These are phyloP conservation scores for Fomitopsis pinicola DNA, from an alignment of 1,284 basidiomycete genomes.

Conservation along the genomic window DNA sequence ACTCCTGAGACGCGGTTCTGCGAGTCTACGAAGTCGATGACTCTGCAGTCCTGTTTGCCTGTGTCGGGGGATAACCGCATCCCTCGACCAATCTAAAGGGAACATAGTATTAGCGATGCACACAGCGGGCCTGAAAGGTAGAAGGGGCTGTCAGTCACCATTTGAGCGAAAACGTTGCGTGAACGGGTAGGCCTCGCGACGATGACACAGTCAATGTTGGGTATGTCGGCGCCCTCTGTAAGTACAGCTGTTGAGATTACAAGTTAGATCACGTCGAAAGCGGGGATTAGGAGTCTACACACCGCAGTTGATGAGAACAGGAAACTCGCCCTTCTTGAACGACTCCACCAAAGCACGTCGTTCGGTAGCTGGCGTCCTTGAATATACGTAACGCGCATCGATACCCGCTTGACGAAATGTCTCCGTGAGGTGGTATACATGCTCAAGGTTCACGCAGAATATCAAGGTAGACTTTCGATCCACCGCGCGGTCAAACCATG, in stretches of 20 bases:
- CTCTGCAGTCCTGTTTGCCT: constrained; percentile 81
- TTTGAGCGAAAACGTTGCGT: constrained; percentile 87
- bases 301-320: constrained; percentile 93
- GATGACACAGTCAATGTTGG: constrained; percentile 89
- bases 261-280: background rate
- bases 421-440: constrained; percentile 76
- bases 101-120: background rate
- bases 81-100: constrained; percentile 80
- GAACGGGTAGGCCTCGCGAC: constrained; percentile 87
- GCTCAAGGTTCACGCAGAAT: constrained; percentile 86
- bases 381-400: constrained; percentile 83
- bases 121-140: background rate
- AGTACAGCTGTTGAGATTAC: constrained; percentile 60
- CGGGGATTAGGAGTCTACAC: background rate
- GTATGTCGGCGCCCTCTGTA: constrained; percentile 90
- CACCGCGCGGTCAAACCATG: constrained; percentile 78
- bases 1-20: constrained; percentile 67
- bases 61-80: constrained; percentile 82
- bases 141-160: constrained; percentile 46
- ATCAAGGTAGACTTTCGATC: constrained; percentile 82
- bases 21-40: constrained; percentile 92
- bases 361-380: constrained; percentile 63
- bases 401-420: constrained; percentile 76
- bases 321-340: constrained; percentile 74
- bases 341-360: constrained; percentile 62